Base-by-base conservation (phyloP, 306 rosid genomes). In the Cucumis melo region DNA sequence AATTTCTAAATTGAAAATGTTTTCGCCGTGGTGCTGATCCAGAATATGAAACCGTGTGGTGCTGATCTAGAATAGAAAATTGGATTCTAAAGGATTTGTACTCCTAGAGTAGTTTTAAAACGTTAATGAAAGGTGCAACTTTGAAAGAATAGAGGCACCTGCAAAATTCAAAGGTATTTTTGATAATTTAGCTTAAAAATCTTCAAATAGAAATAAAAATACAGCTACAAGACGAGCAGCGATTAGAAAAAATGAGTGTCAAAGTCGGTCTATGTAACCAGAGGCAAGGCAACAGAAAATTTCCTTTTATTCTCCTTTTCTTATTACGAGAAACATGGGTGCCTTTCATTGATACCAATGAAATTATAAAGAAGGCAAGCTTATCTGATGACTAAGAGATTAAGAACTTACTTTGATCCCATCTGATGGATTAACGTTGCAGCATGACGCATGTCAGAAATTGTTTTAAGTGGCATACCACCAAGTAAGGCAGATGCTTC, bases 401-500 rank as follows among this genome's bases (percentile, higher is more conserved):
- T 51, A 51, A 41, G 2, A 42, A 83, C 89, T 44, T 83, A 93
- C 98, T 92, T 85, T 38, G 96, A 92, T 27, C 96, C 98, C 94
- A 91, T 77, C 73, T 87, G 89, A 81, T 84, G 89, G 72, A 91
- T 83, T 79, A 85, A 63, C 76, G 84, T 93, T 81, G 98, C 97
- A 80, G 97, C 98, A 39, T 84, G 67, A 77, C 83, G 84, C 98
- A 93, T 93, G 83, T 93, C 96, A 82, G 92, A 86, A 66, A 93
- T 85, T 53, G 97, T 88, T 80, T 85, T 79, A 68, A 93, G 85
- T 64, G 88, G 86, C 83, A 81, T 51, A 24, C 87, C 89, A 73
- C 88, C 94, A 78, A 93, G 91, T 81, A 93, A 86, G 71, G 84
- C 91, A 44, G 97, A 86, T 27, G 98, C 96, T 87, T 91, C 97